Conservation (phyloP, 306 rosid genomes). For the Heteromeles arbutifolia region DNA sequence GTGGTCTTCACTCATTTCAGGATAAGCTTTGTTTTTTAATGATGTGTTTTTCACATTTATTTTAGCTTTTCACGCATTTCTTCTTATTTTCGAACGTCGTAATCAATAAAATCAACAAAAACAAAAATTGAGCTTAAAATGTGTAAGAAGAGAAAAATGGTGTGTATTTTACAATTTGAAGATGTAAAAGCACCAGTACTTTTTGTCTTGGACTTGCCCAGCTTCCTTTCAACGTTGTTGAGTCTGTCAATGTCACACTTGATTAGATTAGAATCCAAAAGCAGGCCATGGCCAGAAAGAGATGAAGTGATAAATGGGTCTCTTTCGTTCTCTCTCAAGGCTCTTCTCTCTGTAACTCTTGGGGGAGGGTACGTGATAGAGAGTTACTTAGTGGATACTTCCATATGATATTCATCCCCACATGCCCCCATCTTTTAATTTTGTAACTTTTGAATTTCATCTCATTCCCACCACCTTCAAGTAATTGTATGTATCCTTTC, state of each 20-base stretch:
- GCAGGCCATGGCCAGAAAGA: neutral
- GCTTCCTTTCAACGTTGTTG: neutral
- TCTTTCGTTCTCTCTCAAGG: neutral
- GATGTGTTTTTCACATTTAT: no score
- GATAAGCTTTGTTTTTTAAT: no score
- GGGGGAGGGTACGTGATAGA: conserved; percentile 38
- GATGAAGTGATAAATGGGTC: conserved; percentile 7
- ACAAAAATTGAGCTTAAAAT: no score
- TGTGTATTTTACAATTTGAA: neutral
- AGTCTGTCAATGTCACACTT: neutral
- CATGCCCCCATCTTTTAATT: neutral
- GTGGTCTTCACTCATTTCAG: no score
- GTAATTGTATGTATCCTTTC: neutral
- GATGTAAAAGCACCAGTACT: neutral
- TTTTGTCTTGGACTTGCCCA: neutral
- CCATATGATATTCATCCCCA: conserved; percentile 22
- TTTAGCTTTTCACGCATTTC: no score
- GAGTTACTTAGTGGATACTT: conserved; percentile 20
- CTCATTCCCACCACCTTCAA: conserved; percentile 19
- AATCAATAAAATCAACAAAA: no score
- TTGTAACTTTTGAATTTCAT: conserved; percentile 11
- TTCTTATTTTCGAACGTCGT: no score
- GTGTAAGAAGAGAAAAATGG: neutral
- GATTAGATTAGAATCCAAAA: neutral
- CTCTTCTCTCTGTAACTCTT: conserved; percentile 28